Conservation (phyloP, 2,329 filamentous ascomycete genomes). For the Talaromyces sp. region DNA sequence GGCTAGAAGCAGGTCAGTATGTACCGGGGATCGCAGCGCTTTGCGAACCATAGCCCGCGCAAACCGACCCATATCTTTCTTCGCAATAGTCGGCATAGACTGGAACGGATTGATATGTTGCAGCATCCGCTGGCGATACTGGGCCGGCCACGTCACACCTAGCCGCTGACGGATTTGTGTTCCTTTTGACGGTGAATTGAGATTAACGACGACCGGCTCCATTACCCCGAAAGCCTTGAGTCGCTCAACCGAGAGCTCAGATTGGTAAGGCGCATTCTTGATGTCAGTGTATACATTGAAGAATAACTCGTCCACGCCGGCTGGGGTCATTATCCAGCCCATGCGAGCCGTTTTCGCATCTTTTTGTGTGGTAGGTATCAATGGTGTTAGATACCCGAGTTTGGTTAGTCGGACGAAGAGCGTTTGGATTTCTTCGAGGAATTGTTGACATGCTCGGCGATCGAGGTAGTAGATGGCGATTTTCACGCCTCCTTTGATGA, state of each 20-base stretch:
- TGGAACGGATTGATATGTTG: background rate
- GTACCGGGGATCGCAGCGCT: background rate
- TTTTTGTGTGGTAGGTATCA: background rate
- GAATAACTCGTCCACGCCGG: background rate
- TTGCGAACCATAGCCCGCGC: constrained; percentile 2
- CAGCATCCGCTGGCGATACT: background rate
- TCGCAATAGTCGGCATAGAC: background rate
- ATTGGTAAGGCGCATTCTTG: background rate
- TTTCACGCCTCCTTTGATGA: background rate
- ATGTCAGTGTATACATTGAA: background rate
- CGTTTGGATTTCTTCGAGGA: background rate
- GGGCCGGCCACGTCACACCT: background rate
- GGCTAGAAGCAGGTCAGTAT: background rate
- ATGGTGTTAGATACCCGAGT: background rate
- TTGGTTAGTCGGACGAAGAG: background rate
- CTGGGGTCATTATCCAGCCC: background rate
- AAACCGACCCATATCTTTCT: constrained; percentile 3
- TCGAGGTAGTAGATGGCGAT: background rate
- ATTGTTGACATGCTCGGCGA: background rate
- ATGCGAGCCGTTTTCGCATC: background rate
- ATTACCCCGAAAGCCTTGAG: background rate
- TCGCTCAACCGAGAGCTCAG: background rate
- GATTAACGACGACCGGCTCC: background rate
- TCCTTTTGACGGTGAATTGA: background rate
- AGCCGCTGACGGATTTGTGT: background rate